Conservation (phyloP, 2,329 filamentous ascomycete species). For the Arthrobotrys megalospora region DNA sequence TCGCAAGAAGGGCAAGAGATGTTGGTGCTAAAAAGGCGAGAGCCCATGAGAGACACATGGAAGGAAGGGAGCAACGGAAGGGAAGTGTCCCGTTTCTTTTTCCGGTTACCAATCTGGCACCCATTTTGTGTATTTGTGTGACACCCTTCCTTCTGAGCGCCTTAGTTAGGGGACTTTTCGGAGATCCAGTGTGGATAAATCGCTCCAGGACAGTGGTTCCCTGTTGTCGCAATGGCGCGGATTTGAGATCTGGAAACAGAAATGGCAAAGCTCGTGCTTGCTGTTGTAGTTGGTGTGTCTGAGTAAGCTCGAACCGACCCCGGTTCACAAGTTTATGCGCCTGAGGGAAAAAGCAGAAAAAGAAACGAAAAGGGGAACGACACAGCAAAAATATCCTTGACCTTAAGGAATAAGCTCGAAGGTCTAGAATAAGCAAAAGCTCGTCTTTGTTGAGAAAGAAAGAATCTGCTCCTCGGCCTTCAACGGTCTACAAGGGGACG, state of each 20-base stretch:
- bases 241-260: conserved; percentile 55
- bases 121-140: conserved; percentile 27
- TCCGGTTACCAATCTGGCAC: conserved; percentile 31
- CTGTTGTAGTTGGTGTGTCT: conserved; percentile 37
- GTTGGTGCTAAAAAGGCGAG: conserved; percentile 59
- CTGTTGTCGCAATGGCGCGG: conserved; percentile 45
- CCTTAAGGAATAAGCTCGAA: conserved; percentile 45
- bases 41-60: conserved; percentile 58
- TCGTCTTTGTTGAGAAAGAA: conserved; percentile 54
- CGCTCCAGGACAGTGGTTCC: conserved; percentile 46
- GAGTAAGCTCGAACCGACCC: conserved; percentile 55
- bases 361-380: conserved; percentile 42
- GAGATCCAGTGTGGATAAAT: conserved; percentile 53
- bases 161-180: conserved; percentile 47
- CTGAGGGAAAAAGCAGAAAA: conserved; percentile 27
- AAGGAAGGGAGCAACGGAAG: conserved; percentile 50
- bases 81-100: conserved; percentile 28
- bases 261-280: conserved; percentile 39
- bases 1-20: conserved; percentile 36
- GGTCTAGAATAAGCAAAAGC: conserved; percentile 36
- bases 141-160: conserved; percentile 30
- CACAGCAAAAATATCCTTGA: conserved; percentile 48
- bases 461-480: conserved; percentile 25
- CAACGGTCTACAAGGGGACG: conserved; percentile 17
- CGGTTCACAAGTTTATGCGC: conserved; percentile 38